These are phyloP conservation scores for Solanum virginianum DNA, from an alignment of 257 asterid genomes.

Conservation along the genomic window DNA sequence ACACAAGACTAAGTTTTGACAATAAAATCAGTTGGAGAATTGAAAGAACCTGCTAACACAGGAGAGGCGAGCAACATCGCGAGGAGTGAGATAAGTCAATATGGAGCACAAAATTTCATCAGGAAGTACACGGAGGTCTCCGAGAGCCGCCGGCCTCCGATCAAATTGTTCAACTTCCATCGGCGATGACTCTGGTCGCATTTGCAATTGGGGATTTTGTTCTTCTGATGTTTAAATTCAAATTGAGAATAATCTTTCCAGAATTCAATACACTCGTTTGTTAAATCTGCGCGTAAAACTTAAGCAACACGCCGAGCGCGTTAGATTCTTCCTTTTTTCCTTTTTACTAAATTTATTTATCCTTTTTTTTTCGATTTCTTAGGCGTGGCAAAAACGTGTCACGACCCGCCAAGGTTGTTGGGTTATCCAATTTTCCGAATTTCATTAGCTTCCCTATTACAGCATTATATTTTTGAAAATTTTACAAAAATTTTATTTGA, in stretches of 20 bases:
- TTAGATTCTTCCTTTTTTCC: background rate
- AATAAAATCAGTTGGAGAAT: background rate
- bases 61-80: constrained; percentile 72
- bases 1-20: background rate
- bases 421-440: background rate
- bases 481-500: too few relatives aligned
- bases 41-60: constrained; percentile 75
- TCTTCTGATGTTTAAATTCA: constrained; percentile 9
- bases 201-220: constrained; percentile 2
- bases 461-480: background rate
- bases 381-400: constrained; percentile 18
- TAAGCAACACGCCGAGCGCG: constrained; percentile 10
- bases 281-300: constrained; percentile 15
- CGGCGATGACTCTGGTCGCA: background rate
- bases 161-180: constrained; percentile 17
- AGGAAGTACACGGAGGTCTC: constrained; percentile 61
- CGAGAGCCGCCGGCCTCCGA: constrained; percentile 72
- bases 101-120: constrained; percentile 59
- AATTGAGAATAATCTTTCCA: background rate
- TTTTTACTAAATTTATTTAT: background rate
- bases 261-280: background rate
- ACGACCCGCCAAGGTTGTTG: background rate
- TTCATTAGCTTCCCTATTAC: background rate
- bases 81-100: constrained; percentile 47
- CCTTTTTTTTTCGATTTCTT: background rate